A percentile compares a stretch with the other conserved stretches of the same genome.
Evolutionary conservation across 2,329 filamentous ascomycete genomes (phyloP).

Genomic region (Whalleya microplaca): DNA sequence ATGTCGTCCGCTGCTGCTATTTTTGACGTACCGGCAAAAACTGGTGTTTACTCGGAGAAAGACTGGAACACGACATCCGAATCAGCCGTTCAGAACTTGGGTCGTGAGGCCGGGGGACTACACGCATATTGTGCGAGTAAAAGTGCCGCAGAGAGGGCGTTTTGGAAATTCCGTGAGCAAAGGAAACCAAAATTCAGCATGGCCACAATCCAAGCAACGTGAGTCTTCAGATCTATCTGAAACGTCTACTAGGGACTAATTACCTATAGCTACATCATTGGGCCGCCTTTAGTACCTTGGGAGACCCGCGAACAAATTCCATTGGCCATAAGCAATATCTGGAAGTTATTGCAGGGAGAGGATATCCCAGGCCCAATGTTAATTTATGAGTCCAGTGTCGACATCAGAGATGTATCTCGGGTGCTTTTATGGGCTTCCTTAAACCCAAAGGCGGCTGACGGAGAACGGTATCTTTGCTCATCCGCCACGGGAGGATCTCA

Average conservation of each 20-base stretch:
- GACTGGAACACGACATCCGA: slow-evolving; percentile 35
- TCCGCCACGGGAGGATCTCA: slow-evolving; percentile 28
- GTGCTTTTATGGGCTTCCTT: slow-evolving; percentile 32
- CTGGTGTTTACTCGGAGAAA: slow-evolving; percentile 28
- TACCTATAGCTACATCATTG: slow-evolving; percentile 31
- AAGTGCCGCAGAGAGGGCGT: slow-evolving; percentile 30
- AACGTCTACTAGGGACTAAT: slow-evolving; percentile 1
- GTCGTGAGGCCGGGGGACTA: slow-evolving; percentile 24
- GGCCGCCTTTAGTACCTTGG: slow-evolving; percentile 34
- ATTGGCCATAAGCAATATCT: slow-evolving; percentile 26
- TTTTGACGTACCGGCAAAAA: slow-evolving; percentile 26
- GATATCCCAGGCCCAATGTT: slow-evolving; percentile 28
- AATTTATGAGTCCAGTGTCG: slow-evolving; percentile 29
- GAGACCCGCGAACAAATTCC: slow-evolving; percentile 25
- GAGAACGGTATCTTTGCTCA: slow-evolving; percentile 34
- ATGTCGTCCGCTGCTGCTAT: slow-evolving; percentile 34
- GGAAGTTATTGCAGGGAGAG: slow-evolving; percentile 26
- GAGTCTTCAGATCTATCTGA: not conserved
- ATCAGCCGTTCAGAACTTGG: slow-evolving; percentile 17
- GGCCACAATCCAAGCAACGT: slow-evolving; percentile 34
- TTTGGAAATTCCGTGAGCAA: slow-evolving; percentile 33
- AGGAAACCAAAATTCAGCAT: slow-evolving; percentile 29
- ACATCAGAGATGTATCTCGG: slow-evolving; percentile 35
- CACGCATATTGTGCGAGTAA: slow-evolving; percentile 35
- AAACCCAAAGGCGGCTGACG: slow-evolving; percentile 28